A percentile compares a stretch with the other conserved stretches of the same genome.
Evolutionary conservation across 108 stramenopile genomes (phyloP).

Genomic region (Nannochloropsis gaditana): DNA sequence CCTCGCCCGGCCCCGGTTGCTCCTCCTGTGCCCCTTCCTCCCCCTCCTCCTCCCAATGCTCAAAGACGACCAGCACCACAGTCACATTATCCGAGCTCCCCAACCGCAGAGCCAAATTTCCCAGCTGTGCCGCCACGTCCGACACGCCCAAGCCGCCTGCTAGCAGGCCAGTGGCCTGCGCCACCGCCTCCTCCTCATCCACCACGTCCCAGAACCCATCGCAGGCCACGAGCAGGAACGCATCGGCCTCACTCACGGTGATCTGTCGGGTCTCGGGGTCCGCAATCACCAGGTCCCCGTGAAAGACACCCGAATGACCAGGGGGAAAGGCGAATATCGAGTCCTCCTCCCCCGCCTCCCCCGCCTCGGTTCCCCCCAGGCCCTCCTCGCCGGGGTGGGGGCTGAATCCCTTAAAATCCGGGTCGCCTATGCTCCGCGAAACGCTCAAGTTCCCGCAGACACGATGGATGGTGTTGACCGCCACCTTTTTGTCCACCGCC

Average conservation of each 20-base stretch:
- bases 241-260: conserved; percentile 25
- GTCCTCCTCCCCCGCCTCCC: not conserved
- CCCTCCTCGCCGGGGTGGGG: not conserved
- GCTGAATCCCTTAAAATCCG: conserved; percentile 50
- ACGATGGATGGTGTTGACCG: conserved; percentile 27
- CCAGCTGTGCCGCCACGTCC: conserved; percentile 41
- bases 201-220: conserved; percentile 57
- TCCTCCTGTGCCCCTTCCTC: not conserved
- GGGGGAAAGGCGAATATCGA: not conserved
- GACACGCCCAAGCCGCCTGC: conserved; percentile 25
- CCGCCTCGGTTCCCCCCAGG: not conserved
- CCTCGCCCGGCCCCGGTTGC: not conserved
- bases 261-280: conserved; percentile 24
- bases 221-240: conserved; percentile 49
- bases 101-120: conserved; percentile 49
- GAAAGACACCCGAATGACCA: conserved; percentile 18
- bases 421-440: conserved; percentile 51
- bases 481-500: conserved; percentile 35
- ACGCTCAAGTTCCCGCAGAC: conserved; percentile 53
- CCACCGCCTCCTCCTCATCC: conserved; percentile 45
- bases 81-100: conserved; percentile 56
- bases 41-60: conserved; percentile 27
- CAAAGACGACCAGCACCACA: conserved; percentile 36
- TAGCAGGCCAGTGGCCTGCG: not conserved
- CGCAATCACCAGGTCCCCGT: conserved; percentile 34